phyloP scores from a whole-genome alignment of 495 filamentous ascomycete species.

The Podospora bellae-mahoneyi region DNA sequence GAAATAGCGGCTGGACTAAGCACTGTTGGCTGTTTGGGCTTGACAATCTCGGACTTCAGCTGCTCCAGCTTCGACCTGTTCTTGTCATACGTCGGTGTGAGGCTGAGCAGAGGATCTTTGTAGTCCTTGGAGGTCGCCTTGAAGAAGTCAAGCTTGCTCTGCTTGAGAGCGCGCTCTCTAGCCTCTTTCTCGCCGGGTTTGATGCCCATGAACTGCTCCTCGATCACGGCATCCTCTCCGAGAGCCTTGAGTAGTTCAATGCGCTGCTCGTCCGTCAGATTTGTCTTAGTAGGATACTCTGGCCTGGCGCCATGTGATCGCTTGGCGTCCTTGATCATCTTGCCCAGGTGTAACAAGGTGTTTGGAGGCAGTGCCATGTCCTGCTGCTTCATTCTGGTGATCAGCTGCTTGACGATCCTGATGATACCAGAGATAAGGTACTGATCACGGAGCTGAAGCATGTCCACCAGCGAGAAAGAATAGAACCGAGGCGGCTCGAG shows the following conservation, averaged over 20 bases:
- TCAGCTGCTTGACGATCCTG: slow-evolving; percentile 60
- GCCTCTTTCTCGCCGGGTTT: slow-evolving; percentile 53
- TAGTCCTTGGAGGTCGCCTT: slow-evolving; percentile 25
- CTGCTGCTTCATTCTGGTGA: slow-evolving; percentile 66
- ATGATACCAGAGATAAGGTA: slow-evolving; percentile 76
- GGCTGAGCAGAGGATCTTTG: slow-evolving; percentile 39
- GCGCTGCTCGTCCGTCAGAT: slow-evolving; percentile 70
- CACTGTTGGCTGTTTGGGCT: slow-evolving; percentile 29
- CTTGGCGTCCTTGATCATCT: slow-evolving; percentile 40
- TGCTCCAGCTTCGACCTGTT: slow-evolving; percentile 30
- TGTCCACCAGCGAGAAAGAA: slow-evolving; percentile 68
- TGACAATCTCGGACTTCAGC: slow-evolving; percentile 13
- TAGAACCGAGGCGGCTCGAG: slow-evolving; percentile 60
- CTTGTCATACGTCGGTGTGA: slow-evolving; percentile 39
- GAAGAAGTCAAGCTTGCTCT: slow-evolving; percentile 63
- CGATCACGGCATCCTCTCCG: slow-evolving; percentile 64
- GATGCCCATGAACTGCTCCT: slow-evolving; percentile 42
- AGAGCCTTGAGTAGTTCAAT: slow-evolving; percentile 77
- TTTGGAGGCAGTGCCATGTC: slow-evolving; percentile 62
- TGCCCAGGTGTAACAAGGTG: slow-evolving; percentile 59
- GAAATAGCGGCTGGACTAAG: slow-evolving; percentile 39
- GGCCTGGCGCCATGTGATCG: slow-evolving; percentile 27
- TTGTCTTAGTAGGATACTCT: slow-evolving; percentile 61
- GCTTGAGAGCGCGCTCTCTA: slow-evolving; percentile 51
- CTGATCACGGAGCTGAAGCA: slow-evolving; percentile 78